Evolutionary conservation across 1,139 yeast species (phyloP), one percentile per base, ranked within the genome.

Genomic region (Scheffersomyces illinoinensis): DNA sequence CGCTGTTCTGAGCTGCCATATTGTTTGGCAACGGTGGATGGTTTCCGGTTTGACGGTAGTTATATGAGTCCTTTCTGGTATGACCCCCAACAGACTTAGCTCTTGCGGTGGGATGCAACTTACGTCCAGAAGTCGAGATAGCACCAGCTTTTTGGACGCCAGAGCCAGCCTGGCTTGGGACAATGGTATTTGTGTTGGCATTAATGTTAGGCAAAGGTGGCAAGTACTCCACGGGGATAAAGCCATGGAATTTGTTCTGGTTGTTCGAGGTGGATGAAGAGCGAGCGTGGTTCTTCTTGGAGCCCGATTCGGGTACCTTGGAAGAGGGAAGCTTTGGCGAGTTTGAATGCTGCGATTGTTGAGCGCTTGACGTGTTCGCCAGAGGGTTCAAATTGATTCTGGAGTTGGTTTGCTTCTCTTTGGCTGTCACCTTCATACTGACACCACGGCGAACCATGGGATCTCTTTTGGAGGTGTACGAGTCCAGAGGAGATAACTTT

Each of bases 51-150:
- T 60, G 56, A 53, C 72, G 67, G 33, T 69, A 65, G 47, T 63
- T 63, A 65, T 83, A 77, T 3, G 89, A 82, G 59, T 87, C 89
- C 67, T 87, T 88, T 66, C 92, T 84, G 47, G 85, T 84, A 71
- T 91, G 96, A 1, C 83, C 83, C 20, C 97, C 97, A 60, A 91
- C 87, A 19, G 97, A 90, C 70, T 91, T 91, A 4, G 97, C 97
- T 67, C 97, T 84, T 0, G 97, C 97, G 19, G 93, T 87, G 43
- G 97, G 96, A 72, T 91, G 97, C 66, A 83, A 63, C 47, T 63
- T 64, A 23, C 62, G 55, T 20, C 61, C 61, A 48, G 62, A 53
- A 21, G 57, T 50, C 10, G 58, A 51, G 8, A 54, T 47, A 18
- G 57, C 57, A 17, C 18, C 23, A 19, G 50, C 23, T 10, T 47